Evolutionary conservation across 257 asterid species (phyloP), one percentile per base, ranked within the genome.

Genomic region (Solanum arcanum): DNA sequence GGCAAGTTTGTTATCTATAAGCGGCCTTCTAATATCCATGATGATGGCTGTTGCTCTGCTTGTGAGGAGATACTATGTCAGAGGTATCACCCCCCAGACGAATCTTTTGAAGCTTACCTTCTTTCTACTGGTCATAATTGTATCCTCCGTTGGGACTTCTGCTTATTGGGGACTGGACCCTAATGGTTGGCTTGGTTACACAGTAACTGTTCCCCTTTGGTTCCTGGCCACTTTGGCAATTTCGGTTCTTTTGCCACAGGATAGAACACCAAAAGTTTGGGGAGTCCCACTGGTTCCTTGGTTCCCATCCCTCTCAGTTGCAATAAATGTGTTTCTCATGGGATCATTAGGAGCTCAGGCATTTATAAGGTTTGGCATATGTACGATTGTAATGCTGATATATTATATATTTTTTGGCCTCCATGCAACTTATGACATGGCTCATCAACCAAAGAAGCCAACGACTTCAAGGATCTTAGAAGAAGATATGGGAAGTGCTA

Each of bases 241-340:
- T 4, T 88, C 91, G 15, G 91, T 91, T 75, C 69, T 78, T 85
- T 80, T 92, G 91, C 94, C 92, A 20, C 94, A 92, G 77, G 91
- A 91, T 41, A 88, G 92, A 46, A 86, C 37, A 41, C 91, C 96
- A 14, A 86, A 87, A 77, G 92, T 91, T 3, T 94, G 94, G 96
- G 96, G 96, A 25, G 96, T 92, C 11, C 94, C 96, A 49, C 86
- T 92, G 49, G 94, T 93, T 33, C 96, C 96, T 31, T 92, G 96
- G 96, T 42, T 91, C 39, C 96, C 96, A 7, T 94, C 96, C 13
- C 44, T 90, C 86, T 92, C 96, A 10, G 93, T 92, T 62, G 94
- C 92, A 12, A 89, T 91, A 10, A 94, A 94, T 46, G 56, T 92
- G 92, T 94, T 94, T 87, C 94, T 94, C 84, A 90, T 92, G 95